Evolutionary conservation across 768 basidiomycete species (phyloP).

Genomic region (Leccinellum albellum): DNA sequence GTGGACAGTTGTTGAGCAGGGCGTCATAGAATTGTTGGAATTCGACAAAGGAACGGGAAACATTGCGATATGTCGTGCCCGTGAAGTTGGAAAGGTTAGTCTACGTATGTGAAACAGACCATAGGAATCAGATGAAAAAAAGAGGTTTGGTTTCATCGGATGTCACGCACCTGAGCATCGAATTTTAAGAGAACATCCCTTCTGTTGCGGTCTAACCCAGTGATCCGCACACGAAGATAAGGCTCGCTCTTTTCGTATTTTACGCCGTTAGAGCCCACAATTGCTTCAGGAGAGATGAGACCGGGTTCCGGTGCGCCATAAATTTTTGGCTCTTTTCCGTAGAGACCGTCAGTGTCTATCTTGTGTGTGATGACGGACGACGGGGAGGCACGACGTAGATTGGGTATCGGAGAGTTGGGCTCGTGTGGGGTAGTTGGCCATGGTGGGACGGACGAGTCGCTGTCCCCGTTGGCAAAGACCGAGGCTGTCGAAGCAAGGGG

Average conservation of each 20-base stretch:
- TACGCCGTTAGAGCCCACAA: slow-evolving; percentile 61
- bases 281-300: slow-evolving; percentile 70
- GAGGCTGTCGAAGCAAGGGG: slow-evolving; percentile 59
- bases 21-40: slow-evolving; percentile 94
- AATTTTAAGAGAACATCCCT: slow-evolving; percentile 91
- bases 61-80: slow-evolving; percentile 84
- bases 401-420: slow-evolving; percentile 67
- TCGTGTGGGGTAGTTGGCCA: slow-evolving; percentile 83
- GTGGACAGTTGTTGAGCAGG: slow-evolving; percentile 85
- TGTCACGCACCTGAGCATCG: slow-evolving; percentile 76
- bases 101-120: slow-evolving; percentile 37
- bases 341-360: slow-evolving; percentile 53
- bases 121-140: not conserved
- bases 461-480: slow-evolving; percentile 49
- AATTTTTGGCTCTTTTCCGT: slow-evolving; percentile 79
- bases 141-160: not conserved
- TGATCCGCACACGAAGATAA: slow-evolving; percentile 86
- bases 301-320: slow-evolving; percentile 85
- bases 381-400: slow-evolving; percentile 60
- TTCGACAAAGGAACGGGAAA: slow-evolving; percentile 92
- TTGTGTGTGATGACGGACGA: slow-evolving; percentile 47
- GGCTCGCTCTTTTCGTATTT: slow-evolving; percentile 75
- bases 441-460: slow-evolving; percentile 44
- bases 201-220: slow-evolving; percentile 89
- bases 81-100: slow-evolving; percentile 93